Conservation (phyloP, 2,329 filamentous ascomycete species). For the Alternaria postmessia region DNA sequence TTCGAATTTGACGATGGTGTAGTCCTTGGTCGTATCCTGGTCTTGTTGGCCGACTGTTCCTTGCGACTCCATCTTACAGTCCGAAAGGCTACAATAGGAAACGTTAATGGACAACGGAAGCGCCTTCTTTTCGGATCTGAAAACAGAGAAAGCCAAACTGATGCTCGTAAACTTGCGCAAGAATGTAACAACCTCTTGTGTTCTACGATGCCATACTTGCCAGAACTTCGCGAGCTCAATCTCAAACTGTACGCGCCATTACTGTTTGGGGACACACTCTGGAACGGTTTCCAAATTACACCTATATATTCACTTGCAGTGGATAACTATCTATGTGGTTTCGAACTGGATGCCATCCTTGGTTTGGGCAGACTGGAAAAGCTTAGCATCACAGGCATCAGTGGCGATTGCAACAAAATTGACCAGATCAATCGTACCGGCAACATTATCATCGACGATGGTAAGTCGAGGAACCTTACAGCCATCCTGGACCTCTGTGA, state of each 20-base stretch:
- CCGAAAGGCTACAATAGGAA: not conserved
- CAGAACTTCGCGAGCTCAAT: not conserved
- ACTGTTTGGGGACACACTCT: not conserved
- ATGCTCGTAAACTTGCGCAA: not conserved
- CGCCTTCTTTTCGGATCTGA: not conserved
- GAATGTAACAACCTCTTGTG: not conserved
- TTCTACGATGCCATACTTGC: not conserved
- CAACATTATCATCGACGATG: not conserved
- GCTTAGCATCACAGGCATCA: not conserved
- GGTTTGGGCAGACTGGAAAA: not conserved
- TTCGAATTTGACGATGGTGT: not conserved
- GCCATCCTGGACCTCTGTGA: not conserved
- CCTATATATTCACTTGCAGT: not conserved
- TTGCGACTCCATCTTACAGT: not conserved
- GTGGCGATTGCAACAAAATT: not conserved
- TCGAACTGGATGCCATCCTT: not conserved
- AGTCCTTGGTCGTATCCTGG: not conserved
- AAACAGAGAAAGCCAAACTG: not conserved
- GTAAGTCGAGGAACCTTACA: not conserved
- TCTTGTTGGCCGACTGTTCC: not conserved
- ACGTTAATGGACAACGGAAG: not conserved
- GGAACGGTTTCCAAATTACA: not conserved
- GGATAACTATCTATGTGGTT: not conserved
- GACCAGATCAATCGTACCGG: not conserved
- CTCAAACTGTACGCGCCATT: not conserved